These are phyloP conservation scores for Chytridium lagenaria DNA, from an alignment of 371 early-diverging fungal genomes.

Conservation along the genomic window DNA sequence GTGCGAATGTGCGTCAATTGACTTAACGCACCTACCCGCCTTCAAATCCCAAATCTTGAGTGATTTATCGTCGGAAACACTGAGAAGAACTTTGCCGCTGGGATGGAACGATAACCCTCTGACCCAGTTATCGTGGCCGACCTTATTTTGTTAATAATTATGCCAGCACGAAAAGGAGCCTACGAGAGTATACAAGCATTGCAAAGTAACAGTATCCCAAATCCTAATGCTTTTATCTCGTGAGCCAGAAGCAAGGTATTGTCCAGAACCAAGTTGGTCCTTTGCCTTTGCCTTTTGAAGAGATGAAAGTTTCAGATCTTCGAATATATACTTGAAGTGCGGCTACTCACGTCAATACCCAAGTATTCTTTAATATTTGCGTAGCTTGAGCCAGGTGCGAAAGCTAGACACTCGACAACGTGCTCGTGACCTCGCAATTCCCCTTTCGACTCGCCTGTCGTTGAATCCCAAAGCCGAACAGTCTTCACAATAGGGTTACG, in stretches of 20 bases:
- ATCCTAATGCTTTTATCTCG: slow-evolving; percentile 89
- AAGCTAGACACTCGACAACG: slow-evolving; percentile 90
- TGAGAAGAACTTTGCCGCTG: slow-evolving; percentile 78
- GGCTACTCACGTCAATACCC: slow-evolving; percentile 69
- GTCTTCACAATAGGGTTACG: not conserved
- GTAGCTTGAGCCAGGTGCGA: slow-evolving; percentile 74
- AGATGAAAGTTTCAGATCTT: too few relatives aligned
- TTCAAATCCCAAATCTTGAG: slow-evolving; percentile 88
- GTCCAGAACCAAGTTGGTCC: slow-evolving; percentile 65
- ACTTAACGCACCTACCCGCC: slow-evolving; percentile 80
- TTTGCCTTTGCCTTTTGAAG: slow-evolving; percentile 56
- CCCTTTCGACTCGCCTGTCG: slow-evolving; percentile 72
- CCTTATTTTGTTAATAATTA: slow-evolving; percentile 43
- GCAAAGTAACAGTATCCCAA: slow-evolving; percentile 80
- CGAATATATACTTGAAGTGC: too few relatives aligned
- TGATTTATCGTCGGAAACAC: slow-evolving; percentile 89
- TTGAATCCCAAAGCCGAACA: slow-evolving; percentile 80
- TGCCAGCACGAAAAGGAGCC: slow-evolving; percentile 4
- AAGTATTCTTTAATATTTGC: slow-evolving; percentile 71
- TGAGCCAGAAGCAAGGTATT: slow-evolving; percentile 81
- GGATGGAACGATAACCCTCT: slow-evolving; percentile 84
- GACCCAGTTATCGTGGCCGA: slow-evolving; percentile 96
- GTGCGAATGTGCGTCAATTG: slow-evolving; percentile 83
- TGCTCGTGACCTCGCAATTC: slow-evolving; percentile 91
- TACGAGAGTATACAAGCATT: slow-evolving; percentile 75